phyloP scores from a whole-genome alignment of 176 grass and related monocot genomes.

The Aegilops tauschii region DNA sequence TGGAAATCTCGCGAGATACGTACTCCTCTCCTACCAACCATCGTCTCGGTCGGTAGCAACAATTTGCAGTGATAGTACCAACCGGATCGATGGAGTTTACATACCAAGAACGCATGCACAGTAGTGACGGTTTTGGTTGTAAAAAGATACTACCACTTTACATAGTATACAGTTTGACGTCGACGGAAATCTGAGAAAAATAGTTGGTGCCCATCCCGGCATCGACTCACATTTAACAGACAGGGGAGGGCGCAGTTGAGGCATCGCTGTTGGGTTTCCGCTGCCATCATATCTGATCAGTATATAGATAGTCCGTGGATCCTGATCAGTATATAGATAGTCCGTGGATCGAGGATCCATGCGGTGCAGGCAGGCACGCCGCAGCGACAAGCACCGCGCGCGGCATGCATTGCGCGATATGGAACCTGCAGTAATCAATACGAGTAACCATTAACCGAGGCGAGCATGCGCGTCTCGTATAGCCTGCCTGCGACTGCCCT shows the following conservation, averaged over 20 bases:
- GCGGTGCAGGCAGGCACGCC: not conserved
- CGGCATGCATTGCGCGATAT: not conserved
- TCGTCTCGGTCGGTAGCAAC: not conserved
- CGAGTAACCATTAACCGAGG: not conserved
- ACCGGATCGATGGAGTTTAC: not conserved
- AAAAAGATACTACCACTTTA: not conserved
- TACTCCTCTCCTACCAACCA: too few species aligned
- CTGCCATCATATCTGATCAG: not conserved
- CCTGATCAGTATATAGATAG: too few species aligned
- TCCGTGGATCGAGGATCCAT: too few species aligned
- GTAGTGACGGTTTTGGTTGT: not conserved
- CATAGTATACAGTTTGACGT: not conserved
- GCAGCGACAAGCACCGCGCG: too few species aligned
- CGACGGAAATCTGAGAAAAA: not conserved
- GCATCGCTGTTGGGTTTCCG: constrained; percentile 12
- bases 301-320: too few species aligned
- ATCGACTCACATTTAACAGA: not conserved
- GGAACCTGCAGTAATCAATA: constrained; percentile 7
- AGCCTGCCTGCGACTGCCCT: not conserved
- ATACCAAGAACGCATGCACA: too few species aligned
- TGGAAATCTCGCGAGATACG: not conserved
- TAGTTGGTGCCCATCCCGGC: not conserved
- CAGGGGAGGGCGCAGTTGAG: not conserved
- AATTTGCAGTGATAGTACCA: not conserved
- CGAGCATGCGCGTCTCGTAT: not conserved